Percentiles rank a stretch among this genome's conserved stretches.
Conservation (phyloP, 1,284 basidiomycete species). For the Cryptococcus sp. region DNA sequence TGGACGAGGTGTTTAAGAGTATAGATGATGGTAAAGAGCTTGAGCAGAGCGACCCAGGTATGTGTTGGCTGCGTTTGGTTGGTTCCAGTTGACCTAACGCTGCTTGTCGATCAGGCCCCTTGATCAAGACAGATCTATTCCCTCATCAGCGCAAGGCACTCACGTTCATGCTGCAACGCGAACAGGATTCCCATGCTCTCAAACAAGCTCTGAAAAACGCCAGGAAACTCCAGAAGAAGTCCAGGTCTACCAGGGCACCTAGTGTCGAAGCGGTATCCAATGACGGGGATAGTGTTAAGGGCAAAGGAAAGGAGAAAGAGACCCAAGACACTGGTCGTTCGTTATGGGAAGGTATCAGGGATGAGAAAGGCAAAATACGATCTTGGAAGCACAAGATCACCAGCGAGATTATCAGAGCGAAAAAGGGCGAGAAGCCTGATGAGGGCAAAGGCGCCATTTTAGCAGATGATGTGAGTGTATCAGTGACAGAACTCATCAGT, state of each 20-base stretch:
- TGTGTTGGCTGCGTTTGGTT: constrained; percentile 36
- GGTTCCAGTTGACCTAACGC: too few species aligned
- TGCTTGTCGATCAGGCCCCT: constrained; percentile 59
- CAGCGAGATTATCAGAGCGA: constrained; percentile 64
- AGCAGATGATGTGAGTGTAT: constrained; percentile 78
- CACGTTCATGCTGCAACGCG: constrained; percentile 92
- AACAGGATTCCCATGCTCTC: constrained; percentile 55
- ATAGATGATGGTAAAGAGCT: constrained; percentile 84
- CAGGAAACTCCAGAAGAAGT: constrained; percentile 33
- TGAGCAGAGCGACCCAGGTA: constrained; percentile 77
- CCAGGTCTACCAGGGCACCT: constrained; percentile 13
- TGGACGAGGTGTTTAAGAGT: constrained; percentile 89
- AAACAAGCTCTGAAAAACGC: constrained; percentile 42
- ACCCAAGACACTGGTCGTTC: constrained; percentile 36
- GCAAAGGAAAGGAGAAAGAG: constrained; percentile 24
- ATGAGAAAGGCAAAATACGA: constrained; percentile 60
- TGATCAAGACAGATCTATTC: constrained; percentile 86
- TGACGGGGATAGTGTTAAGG: constrained; percentile 12
- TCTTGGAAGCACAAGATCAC: constrained; percentile 86
- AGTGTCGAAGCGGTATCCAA: constrained; percentile 5
- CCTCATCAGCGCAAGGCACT: constrained; percentile 98
- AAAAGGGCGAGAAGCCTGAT: constrained; percentile 60
- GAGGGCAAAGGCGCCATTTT: constrained; percentile 89
- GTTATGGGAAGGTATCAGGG: constrained; percentile 43
- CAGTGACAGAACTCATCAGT: too few species aligned